phyloP scores from a whole-genome alignment of 257 asterid genomes.

The Solanum appendiculatum region DNA sequence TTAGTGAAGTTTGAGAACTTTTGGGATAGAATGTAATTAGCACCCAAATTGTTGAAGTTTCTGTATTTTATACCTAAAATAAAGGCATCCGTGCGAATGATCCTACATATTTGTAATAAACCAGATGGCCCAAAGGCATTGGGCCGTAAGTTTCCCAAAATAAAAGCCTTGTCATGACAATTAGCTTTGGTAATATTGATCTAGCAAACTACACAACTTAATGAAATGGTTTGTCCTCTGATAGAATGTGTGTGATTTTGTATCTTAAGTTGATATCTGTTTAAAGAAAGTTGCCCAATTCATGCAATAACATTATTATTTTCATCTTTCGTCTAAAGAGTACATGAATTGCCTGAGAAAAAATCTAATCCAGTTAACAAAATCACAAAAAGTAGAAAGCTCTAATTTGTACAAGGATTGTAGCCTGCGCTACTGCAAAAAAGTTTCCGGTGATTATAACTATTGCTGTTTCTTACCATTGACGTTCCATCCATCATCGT shows the following conservation, averaged over 20 bases:
- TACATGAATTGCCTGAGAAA: not conserved
- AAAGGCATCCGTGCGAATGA: no score
- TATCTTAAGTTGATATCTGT: not conserved
- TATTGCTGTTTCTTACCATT: not conserved
- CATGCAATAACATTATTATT: not conserved
- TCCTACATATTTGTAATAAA: no score
- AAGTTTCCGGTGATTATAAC: no score
- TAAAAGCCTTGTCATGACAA: no score
- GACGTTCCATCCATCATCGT: not conserved
- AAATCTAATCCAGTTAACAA: not conserved
- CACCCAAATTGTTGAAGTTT: no score
- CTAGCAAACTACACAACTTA: no score
- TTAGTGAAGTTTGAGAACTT: no score
- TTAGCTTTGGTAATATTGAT: no score
- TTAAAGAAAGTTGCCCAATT: not conserved
- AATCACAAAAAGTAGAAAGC: not conserved
- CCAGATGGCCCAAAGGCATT: no score
- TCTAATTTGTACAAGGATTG: not conserved
- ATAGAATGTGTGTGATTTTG: not conserved
- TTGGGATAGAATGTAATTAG: no score
- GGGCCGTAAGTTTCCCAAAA: no score
- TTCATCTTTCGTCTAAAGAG: not conserved
- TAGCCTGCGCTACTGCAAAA: not conserved
- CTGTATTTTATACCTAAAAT: no score
- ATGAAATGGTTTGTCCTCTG: not conserved